Percentiles rank a stretch among this genome's conserved stretches.
These are phyloP conservation scores for Fusarium keratoplasticum DNA, from an alignment of 2,329 filamentous ascomycete species.

Conservation along the genomic window DNA sequence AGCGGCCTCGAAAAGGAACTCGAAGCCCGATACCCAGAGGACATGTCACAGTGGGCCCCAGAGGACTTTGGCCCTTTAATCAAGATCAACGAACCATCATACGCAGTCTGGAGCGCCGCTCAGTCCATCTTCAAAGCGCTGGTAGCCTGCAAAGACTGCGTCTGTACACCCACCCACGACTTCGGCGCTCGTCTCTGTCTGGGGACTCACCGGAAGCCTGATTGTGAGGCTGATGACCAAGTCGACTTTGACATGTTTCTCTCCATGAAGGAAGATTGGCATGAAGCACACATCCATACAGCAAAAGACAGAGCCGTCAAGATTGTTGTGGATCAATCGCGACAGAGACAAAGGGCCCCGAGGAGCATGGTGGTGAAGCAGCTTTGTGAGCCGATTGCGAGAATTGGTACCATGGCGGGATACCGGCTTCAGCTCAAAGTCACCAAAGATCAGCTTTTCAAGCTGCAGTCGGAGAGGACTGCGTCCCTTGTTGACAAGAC, in stretches of 20 bases:
- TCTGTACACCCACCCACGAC: slow-evolving; percentile 5
- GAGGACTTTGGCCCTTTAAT: background rate
- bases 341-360: background rate
- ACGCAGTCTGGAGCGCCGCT: slow-evolving; percentile 5
- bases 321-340: background rate
- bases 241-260: slow-evolving; percentile 25
- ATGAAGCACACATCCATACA: slow-evolving; percentile 4
- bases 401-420: background rate
- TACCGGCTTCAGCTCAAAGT: slow-evolving; percentile 19
- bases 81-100: slow-evolving; percentile 14
- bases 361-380: slow-evolving; percentile 1
- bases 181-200: slow-evolving; percentile 8
- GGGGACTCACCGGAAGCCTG: slow-evolving; percentile 14
- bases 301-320: background rate
- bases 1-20: slow-evolving; percentile 1
- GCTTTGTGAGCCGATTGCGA: slow-evolving; percentile 10
- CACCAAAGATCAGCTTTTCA: slow-evolving; percentile 7
- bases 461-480: slow-evolving; percentile 12
- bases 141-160: background rate
- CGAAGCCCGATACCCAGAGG: slow-evolving; percentile 6
- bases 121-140: slow-evolving; percentile 21
- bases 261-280: slow-evolving; percentile 1
- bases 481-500: background rate
- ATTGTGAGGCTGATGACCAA: background rate
- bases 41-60: slow-evolving; percentile 1